Percentiles rank a stretch among this genome's conserved stretches.
These are phyloP conservation scores for Leishmania lainsoni DNA, from an alignment of 208 protist genomes.

Conservation along the genomic window DNA sequence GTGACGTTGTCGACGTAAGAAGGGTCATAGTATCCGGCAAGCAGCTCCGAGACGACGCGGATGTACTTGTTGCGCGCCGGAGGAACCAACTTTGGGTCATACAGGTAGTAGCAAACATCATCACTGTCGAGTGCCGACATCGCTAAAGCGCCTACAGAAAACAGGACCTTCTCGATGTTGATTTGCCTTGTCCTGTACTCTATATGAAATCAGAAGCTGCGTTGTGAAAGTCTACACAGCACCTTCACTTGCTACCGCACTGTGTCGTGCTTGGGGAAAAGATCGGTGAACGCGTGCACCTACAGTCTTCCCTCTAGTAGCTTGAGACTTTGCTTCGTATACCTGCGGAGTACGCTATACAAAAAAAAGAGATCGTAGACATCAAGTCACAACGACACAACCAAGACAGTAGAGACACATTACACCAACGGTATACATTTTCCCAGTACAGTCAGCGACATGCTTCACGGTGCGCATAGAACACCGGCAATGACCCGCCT, in stretches of 20 bases:
- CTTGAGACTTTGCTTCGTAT: no score
- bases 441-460: no score
- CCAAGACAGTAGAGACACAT: no score
- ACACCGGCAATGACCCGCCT: no score
- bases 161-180: no score
- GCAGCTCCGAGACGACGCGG: constrained; percentile 63
- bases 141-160: neutral
- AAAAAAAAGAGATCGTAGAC: no score
- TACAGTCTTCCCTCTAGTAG: no score
- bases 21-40: constrained; percentile 52
- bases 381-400: no score
- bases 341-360: no score
- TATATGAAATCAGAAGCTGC: neutral
- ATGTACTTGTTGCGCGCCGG: constrained; percentile 64
- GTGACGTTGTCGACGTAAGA: constrained; percentile 42
- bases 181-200: neutral
- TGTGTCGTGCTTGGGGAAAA: neutral
- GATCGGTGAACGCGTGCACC: neutral
- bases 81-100: constrained; percentile 45
- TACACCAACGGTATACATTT: no score
- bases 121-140: constrained; percentile 1
- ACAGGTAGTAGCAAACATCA: constrained; percentile 50
- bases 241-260: neutral
- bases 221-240: neutral
- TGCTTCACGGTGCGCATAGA: no score